Evolutionary conservation across 2,329 filamentous ascomycete genomes (phyloP), one percentile per base, ranked within the genome.

Genomic region (Ascochyta pisi): DNA sequence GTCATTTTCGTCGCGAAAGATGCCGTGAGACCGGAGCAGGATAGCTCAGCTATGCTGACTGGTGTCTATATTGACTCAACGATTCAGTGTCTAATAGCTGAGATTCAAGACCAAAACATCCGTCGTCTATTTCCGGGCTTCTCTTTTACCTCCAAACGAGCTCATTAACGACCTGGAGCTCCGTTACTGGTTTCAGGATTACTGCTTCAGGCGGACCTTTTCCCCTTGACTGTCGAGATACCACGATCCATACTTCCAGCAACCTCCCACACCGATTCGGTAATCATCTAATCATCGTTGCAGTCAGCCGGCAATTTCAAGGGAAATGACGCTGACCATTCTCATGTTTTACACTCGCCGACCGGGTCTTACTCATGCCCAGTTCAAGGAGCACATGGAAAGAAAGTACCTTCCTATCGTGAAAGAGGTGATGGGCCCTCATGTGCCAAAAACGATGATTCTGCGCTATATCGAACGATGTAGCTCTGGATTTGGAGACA

Each of bases 361-460:
- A 10, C 61, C 60, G 24, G 62, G 64, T 24, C 35, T 63, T 26
- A 63, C 63, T 9, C 60, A 63, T 1, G 56, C 47, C 3, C 34
- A 66, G 8, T 68, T 68, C 49, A 56, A 44, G 43, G 42, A 49
- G 4, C 51, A 66, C 42, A 59, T 65, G 55, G 63, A 66, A 24
- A 43, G 46, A 7, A 42, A 43, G 19, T 64, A 67, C 40, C 27
- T 65, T 15, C 60, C 63, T 1, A 46, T 66, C 19, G 40, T 64
- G 19, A 61, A 62, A 40, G 54, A 67, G n/a, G 57, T 64, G 1
- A 62, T 65, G 49, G 58, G 56, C 6, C 19, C 37, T 19, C 55
- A 62, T 15, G 38, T 39, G 23, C 66, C 59, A 5, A 15, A 39
- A 33, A 39, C 50, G 4, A 60, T 47, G 19, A 57, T 39, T 7